Evolutionary conservation across 2,329 filamentous ascomycete species (phyloP).

Genomic region (Microdochium paspali): DNA sequence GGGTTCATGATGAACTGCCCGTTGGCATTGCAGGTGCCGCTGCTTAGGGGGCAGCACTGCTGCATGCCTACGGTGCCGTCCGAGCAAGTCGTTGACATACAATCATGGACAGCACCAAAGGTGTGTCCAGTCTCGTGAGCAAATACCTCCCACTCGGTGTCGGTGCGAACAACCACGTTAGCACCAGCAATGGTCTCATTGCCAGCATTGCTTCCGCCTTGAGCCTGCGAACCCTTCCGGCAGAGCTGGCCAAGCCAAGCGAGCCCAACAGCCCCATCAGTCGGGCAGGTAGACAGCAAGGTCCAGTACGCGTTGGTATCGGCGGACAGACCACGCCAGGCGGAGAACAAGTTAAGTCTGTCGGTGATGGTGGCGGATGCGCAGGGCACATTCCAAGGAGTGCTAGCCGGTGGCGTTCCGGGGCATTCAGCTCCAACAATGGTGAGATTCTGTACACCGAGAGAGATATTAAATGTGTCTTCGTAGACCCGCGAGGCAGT

Average conservation of each 20-base stretch:
- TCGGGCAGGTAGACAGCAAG: slow-evolving; percentile 72
- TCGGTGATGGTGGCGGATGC: slow-evolving; percentile 56
- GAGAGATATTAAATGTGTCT: slow-evolving; percentile 84
- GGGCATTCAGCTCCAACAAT: slow-evolving; percentile 71
- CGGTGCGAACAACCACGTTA: slow-evolving; percentile 80
- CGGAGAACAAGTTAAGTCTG: slow-evolving; percentile 79
- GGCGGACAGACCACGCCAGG: slow-evolving; percentile 68
- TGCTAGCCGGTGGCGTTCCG: slow-evolving; percentile 51
- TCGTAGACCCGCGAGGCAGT: slow-evolving; percentile 83
- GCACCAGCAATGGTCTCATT: slow-evolving; percentile 73
- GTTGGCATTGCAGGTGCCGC: slow-evolving; percentile 60
- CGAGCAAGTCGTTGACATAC: slow-evolving; percentile 56
- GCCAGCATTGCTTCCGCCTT: slow-evolving; percentile 35
- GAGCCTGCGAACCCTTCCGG: slow-evolving; percentile 44
- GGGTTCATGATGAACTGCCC: slow-evolving; percentile 95
- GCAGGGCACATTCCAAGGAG: slow-evolving; percentile 81
- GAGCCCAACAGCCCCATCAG: slow-evolving; percentile 76
- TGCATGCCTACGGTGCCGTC: slow-evolving; percentile 43
- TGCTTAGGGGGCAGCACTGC: slow-evolving; percentile 71
- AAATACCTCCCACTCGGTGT: slow-evolving; percentile 88
- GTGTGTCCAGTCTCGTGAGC: slow-evolving; percentile 92
- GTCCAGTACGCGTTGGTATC: slow-evolving; percentile 94
- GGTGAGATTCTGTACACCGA: slow-evolving; percentile 80
- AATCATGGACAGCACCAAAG: slow-evolving; percentile 94
- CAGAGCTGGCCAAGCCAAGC: slow-evolving; percentile 92